Evolutionary conservation across 2,329 filamentous ascomycete species (phyloP).

Genomic region (Exophiala oligosperma): DNA sequence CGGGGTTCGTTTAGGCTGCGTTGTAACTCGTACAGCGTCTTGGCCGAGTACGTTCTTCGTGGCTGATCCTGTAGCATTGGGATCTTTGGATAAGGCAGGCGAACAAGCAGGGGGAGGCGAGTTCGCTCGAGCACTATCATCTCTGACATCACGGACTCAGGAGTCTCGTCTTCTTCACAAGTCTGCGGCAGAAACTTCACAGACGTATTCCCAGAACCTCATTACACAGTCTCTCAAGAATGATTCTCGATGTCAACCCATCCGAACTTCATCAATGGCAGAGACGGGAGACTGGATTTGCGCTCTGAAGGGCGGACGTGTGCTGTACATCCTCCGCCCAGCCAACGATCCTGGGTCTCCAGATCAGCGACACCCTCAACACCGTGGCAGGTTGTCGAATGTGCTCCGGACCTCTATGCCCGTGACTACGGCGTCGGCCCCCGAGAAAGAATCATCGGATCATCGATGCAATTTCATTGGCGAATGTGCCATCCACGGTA

Average conservation of each 20-base stretch:
- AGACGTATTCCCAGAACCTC: constrained; percentile 6
- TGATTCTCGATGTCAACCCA: constrained; percentile 5
- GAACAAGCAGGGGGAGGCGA: neutral
- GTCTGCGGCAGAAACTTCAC: neutral
- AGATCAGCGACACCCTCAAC: neutral
- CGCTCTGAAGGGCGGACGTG: constrained; percentile 13
- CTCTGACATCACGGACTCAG: neutral
- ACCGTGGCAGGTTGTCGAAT: neutral
- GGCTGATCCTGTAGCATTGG: constrained; percentile 6
- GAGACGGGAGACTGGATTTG: constrained; percentile 20
- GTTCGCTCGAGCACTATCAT: constrained; percentile 10
- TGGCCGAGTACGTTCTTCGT: constrained; percentile 20
- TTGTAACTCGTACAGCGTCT: constrained; percentile 11
- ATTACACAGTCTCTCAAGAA: constrained; percentile 6
- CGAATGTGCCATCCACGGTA: constrained; percentile 18
- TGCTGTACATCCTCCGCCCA: constrained; percentile 14
- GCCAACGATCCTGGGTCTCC: neutral
- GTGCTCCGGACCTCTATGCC: neutral
- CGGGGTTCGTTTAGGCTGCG: constrained; percentile 16
- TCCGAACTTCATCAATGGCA: constrained; percentile 18
- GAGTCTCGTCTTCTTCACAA: neutral
- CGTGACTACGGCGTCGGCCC: neutral
- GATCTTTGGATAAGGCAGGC: neutral
- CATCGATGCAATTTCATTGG: constrained; percentile 15
- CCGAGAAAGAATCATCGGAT: neutral